Evolutionary conservation across 2,329 filamentous ascomycete genomes (phyloP), one percentile per base, ranked within the genome.

Genomic region (Cladosporium colombiae): DNA sequence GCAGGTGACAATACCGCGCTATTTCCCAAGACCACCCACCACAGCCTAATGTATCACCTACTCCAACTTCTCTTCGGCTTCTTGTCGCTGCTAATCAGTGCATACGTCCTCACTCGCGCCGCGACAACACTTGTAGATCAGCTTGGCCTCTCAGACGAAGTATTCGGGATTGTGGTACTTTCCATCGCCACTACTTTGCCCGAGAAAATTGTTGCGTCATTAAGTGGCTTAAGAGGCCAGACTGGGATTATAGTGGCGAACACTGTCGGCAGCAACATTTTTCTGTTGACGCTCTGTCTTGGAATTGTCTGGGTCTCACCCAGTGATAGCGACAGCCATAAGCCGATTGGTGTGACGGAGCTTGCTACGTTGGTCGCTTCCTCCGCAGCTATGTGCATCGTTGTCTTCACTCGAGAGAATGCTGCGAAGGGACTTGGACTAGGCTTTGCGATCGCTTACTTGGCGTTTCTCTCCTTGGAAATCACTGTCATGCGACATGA

Each of bases 201-300:
- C 0, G 83, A 86, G 69, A 85, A 85, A 69, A 77, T 85, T 46
- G 70, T 86, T 56, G 80, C 84, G 1, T 75, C 85, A 4, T 67
- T 85, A 27, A 83, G 82, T 66, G 81, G 82, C 18, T 74, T 70
- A 13, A 78, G 80, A 16, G 82, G 81, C 5, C 80, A 85, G 21
- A 71, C 74, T 1, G 82, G 82, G 1, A 83, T 86, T 56, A 71
- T 86, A 10, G 81, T 83, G 6, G 84, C 83, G 0, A 85, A 82
- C 53, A 84, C 82, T 3, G 83, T 80, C 0, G 84, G 83, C 5
- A 85, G 83, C 68, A 86, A 86, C 66, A 83, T 86, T 37, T 86
- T 86, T 70, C 74, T 86, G 35, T 74, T 85, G 18, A 81, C 82
- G 1, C 74, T 86, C 4, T 86, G 83, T 69, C 73, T 80, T 18